Evolutionary conservation across 176 grass and related monocot genomes (phyloP).

Genomic region (Lolium rigidum): DNA sequence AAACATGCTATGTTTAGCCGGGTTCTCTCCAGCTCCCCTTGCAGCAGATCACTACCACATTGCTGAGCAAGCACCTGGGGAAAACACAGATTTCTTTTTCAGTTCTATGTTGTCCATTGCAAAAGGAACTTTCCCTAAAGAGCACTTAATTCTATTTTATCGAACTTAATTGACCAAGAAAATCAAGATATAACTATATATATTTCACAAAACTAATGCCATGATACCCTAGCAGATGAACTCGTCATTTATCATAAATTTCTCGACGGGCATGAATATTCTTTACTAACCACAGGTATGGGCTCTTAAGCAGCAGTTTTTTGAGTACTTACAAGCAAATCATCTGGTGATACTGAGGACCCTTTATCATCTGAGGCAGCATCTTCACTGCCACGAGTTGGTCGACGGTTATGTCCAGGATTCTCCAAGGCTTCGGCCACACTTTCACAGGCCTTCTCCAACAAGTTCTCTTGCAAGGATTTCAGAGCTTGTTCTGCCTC

Average conservation of each 20-base stretch:
- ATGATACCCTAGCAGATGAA: neutral
- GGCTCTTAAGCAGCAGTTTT: slow-evolving; percentile 7
- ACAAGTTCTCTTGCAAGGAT: slow-evolving; percentile 82
- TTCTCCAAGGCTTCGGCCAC: slow-evolving; percentile 69
- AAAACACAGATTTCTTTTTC: neutral
- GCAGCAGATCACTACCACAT: slow-evolving; percentile 74
- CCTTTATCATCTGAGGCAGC: slow-evolving; percentile 77
- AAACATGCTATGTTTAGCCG: slow-evolving; percentile 94
- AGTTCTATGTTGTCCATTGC: neutral
- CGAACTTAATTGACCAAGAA: neutral
- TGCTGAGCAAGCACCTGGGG: slow-evolving; percentile 80
- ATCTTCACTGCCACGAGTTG: slow-evolving; percentile 96
- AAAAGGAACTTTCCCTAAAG: slow-evolving; percentile 5
- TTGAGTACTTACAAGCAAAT: slow-evolving; percentile 84
- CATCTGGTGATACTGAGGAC: slow-evolving; percentile 86
- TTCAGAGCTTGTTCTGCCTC: slow-evolving; percentile 89
- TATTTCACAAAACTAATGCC: slow-evolving; percentile 14
- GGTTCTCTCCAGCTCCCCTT: slow-evolving; percentile 89
- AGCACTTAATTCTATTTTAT: neutral
- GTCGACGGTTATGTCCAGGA: slow-evolving; percentile 76
- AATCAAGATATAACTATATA: neutral
- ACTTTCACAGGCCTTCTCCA: slow-evolving; percentile 96
- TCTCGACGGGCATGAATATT: neutral
- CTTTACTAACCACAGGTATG: neutral
- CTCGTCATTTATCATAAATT: slow-evolving; percentile 11